These are phyloP conservation scores for Microascus cirrosus DNA, from an alignment of 2,329 filamentous ascomycete genomes.

Conservation along the genomic window DNA sequence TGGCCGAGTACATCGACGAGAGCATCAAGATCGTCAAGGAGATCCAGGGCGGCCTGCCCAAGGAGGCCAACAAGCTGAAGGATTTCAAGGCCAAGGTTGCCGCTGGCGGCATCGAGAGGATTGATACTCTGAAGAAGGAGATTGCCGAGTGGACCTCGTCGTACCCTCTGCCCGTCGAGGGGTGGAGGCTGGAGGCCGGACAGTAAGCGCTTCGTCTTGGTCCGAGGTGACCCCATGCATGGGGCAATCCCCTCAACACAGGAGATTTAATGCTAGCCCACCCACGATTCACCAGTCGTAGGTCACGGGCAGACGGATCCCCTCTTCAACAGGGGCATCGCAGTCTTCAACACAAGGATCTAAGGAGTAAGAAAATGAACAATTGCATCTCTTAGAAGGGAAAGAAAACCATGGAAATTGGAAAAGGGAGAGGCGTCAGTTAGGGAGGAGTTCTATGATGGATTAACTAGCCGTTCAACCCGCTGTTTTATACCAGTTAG, in stretches of 20 bases:
- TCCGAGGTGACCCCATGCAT: neutral
- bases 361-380: neutral
- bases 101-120: slow-evolving; percentile 65
- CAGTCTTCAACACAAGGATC: neutral
- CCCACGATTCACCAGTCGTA: neutral
- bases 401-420: neutral
- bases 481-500: slow-evolving; percentile 4
- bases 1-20: slow-evolving; percentile 80
- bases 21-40: slow-evolving; percentile 85
- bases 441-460: neutral
- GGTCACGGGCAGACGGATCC: neutral
- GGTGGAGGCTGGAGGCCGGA: slow-evolving; percentile 52
- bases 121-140: slow-evolving; percentile 79
- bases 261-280: neutral
- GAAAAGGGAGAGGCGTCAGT: neutral
- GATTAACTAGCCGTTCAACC: slow-evolving; percentile 5
- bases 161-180: slow-evolving; percentile 86
- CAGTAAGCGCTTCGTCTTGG: slow-evolving; percentile 27
- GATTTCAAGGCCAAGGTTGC: slow-evolving; percentile 95
- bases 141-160: slow-evolving; percentile 75
- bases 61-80: slow-evolving; percentile 98
- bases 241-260: neutral
- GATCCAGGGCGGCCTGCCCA: slow-evolving; percentile 73
- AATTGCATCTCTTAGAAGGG: neutral
- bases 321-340: slow-evolving; percentile 5